Evolutionary conservation across 345 rosid genomes (phyloP), one percentile per base, ranked within the genome.

Genomic region (Streptanthus diversifolius): DNA sequence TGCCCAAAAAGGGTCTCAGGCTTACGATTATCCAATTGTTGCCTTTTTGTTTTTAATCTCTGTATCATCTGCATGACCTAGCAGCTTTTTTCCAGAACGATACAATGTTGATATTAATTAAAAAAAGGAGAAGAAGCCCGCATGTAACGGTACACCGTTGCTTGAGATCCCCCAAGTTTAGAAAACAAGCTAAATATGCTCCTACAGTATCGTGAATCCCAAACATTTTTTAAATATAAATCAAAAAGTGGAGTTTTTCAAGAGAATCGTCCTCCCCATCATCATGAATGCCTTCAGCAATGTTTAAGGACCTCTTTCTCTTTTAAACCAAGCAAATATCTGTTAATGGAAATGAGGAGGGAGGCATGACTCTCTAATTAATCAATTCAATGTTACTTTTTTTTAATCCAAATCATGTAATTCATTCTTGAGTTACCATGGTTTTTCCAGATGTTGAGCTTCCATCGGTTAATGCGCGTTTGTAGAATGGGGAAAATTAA

Each of bases 401-500:
- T 11, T 30, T 33, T 30, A 14, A 10, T 43, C 12, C 57, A 35
- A 55, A 18, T 40, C 19, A 44, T 25, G 7, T 49, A 12, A 9
- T 8, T 44, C 48, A 14, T 35, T 58, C 13, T 45, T 59, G 45
- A 66, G 47, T 51, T 52, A 54, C 18, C 9, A 56, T 63, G 40
- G 17, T 45, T 45, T 22, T 27, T 2, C 17, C 3, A 49, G 39
- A 30, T 63, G 55, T 77, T 63, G 80, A 70, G 66, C 6, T 76
- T 63, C 33, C 70, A 70, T 71, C 66, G 68, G 72, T 64, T 68
- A 71, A 70, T 77, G 80, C 55, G 47, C 47, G 71, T 64, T 63
- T 32, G 52, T 65, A 24, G 17, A 61, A 63, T 30, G 70, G 72
- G 80, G 72, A 72, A 76, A 54, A 27, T 77, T 65, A 59, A 71